Conservation (phyloP, 768 basidiomycete genomes). For the Galerina sulciceps region DNA sequence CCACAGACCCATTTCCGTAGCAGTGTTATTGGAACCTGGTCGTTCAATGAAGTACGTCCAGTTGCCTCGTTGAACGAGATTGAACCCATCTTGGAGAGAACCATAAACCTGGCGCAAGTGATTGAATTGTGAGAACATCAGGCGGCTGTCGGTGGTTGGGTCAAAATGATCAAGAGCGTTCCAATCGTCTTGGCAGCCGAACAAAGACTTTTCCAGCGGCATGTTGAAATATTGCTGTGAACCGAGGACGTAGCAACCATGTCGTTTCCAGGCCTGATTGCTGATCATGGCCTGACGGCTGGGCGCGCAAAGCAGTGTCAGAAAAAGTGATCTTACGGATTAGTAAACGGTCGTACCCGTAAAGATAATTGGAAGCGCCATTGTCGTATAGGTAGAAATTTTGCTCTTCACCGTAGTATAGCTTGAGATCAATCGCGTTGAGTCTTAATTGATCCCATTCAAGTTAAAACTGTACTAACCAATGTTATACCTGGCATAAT, state of each 20-base stretch:
- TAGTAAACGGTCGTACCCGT: slow-evolving; percentile 55
- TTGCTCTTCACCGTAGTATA: slow-evolving; percentile 93
- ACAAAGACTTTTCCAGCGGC: slow-evolving; percentile 75
- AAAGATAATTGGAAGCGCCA: slow-evolving; percentile 90
- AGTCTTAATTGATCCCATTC: neutral
- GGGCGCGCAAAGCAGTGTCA: slow-evolving; percentile 3
- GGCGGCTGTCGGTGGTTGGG: slow-evolving; percentile 78
- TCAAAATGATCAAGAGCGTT: slow-evolving; percentile 95
- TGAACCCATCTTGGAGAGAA: slow-evolving; percentile 84
- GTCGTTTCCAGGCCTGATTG: slow-evolving; percentile 87
- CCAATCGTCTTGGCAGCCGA: slow-evolving; percentile 90
- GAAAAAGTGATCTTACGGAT: neutral
- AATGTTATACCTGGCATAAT: slow-evolving; percentile 89
- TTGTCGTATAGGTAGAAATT: slow-evolving; percentile 88
- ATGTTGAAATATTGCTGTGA: slow-evolving; percentile 95
- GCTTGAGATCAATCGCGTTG: slow-evolving; percentile 35
- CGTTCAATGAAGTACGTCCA: slow-evolving; percentile 81
- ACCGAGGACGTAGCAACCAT: slow-evolving; percentile 90
- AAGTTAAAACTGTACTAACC: slow-evolving; percentile 35
- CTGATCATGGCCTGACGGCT: slow-evolving; percentile 93
- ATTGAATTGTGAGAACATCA: slow-evolving; percentile 74
- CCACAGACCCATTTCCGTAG: slow-evolving; percentile 89
- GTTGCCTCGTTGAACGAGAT: slow-evolving; percentile 82
- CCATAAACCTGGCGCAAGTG: slow-evolving; percentile 70
- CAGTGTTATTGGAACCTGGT: slow-evolving; percentile 83